Evolutionary conservation across 75 land plant species (phyloP).

Genomic region (Cryptomeria japonica): DNA sequence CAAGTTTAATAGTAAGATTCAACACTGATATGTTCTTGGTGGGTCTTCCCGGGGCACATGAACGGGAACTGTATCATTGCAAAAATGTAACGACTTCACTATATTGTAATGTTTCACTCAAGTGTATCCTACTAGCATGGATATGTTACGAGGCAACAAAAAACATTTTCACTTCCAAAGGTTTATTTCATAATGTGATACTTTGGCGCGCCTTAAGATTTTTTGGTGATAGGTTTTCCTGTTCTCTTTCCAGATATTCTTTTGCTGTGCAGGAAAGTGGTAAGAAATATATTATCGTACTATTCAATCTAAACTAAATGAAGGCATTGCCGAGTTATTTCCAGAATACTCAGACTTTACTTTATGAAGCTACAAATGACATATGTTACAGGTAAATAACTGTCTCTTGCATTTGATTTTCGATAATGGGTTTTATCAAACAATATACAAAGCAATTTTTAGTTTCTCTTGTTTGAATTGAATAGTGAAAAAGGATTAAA

Average conservation of each 20-base stretch:
- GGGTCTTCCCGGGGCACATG: background rate
- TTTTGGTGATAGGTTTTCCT: background rate
- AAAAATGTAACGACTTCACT: background rate
- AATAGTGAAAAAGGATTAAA: background rate
- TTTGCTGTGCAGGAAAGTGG: too few species aligned
- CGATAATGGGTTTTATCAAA: background rate
- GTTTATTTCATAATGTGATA: background rate
- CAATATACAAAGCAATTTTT: background rate
- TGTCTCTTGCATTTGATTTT: background rate
- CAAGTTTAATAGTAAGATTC: background rate
- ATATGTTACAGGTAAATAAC: background rate
- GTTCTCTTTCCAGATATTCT: too few species aligned
- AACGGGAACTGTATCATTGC: background rate
- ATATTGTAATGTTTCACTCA: background rate
- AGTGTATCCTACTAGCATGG: background rate
- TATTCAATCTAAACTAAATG: background rate
- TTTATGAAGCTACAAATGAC: background rate
- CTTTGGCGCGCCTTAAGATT: background rate
- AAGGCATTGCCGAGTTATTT: slow-evolving; percentile 2
- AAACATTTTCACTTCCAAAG: background rate
- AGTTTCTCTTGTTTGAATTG: background rate
- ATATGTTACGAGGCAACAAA: background rate
- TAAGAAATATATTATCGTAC: background rate
- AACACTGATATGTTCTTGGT: background rate
- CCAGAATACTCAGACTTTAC: background rate